These are phyloP conservation scores for Penstemon newberryi DNA, from an alignment of 257 asterid genomes.

Conservation along the genomic window DNA sequence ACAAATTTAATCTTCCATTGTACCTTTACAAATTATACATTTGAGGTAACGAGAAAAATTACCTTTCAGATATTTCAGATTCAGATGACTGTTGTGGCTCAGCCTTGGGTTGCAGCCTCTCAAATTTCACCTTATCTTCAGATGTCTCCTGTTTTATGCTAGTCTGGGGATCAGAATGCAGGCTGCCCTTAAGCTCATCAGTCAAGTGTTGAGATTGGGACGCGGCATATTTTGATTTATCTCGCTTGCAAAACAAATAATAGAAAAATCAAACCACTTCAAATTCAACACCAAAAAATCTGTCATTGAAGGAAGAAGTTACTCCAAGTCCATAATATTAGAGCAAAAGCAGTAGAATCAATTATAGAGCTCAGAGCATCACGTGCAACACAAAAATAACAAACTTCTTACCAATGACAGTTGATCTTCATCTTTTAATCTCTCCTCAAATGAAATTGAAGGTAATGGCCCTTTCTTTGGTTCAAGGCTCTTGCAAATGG, in stretches of 20 bases:
- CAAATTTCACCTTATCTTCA: conserved; percentile 26
- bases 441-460: conserved; percentile 29
- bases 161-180: conserved; percentile 32
- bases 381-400: conserved; percentile 15
- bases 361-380: conserved; percentile 15
- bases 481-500: conserved; percentile 21
- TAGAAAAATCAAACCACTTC: conserved; percentile 11
- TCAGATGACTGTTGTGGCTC: conserved; percentile 39
- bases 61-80: conserved; percentile 44
- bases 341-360: conserved; percentile 7
- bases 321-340: background rate
- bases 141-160: conserved; percentile 33
- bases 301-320: background rate
- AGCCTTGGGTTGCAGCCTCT: conserved; percentile 32
- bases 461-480: conserved; percentile 31
- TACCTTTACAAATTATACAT: background rate
- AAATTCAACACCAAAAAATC: conserved; percentile 12
- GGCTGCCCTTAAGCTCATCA: conserved; percentile 29
- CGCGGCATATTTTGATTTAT: conserved; percentile 28
- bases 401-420: conserved; percentile 19
- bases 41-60: conserved; percentile 10
- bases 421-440: conserved; percentile 25
- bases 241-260: conserved; percentile 35
- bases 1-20: no score
- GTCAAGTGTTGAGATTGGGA: conserved; percentile 25